These are phyloP conservation scores for Bryum argenteum DNA, from an alignment of 225 moss, liverwort and hornwort genomes.

Conservation along the genomic window DNA sequence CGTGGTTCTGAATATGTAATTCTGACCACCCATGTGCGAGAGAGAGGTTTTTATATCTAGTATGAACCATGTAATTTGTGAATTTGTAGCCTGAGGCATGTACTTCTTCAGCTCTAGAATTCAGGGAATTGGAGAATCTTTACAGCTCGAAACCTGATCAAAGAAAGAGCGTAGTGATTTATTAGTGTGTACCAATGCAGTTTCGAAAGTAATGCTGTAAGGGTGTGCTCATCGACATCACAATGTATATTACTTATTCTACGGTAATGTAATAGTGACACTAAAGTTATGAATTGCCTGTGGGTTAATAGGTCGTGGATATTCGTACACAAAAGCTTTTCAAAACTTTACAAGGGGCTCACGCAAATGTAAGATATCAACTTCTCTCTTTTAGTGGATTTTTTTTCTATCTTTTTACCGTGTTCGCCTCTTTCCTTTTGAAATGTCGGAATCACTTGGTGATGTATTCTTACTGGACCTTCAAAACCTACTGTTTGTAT, in stretches of 20 bases:
- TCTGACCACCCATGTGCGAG: background rate
- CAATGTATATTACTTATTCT: background rate
- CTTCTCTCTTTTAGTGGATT: background rate
- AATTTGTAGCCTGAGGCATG: background rate
- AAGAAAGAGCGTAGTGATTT: no score
- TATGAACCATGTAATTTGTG: background rate
- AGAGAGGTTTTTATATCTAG: background rate
- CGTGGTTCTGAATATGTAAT: conserved; percentile 15
- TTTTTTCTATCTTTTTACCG: conserved; percentile 25
- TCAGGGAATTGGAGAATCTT: conserved; percentile 5
- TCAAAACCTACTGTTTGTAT: background rate
- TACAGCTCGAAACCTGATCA: background rate
- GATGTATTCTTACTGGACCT: background rate
- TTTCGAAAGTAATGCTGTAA: conserved; percentile 14
- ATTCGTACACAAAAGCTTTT: conserved; percentile 65
- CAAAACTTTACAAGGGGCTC: conserved; percentile 82
- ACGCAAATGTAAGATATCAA: conserved; percentile 65
- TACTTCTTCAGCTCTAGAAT: background rate
- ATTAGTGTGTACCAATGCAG: background rate
- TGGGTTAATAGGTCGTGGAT: conserved; percentile 66
- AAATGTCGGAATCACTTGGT: background rate
- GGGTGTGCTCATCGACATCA: background rate
- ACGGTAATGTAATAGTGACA: background rate
- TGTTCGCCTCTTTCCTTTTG: conserved; percentile 1
- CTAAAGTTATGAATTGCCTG: conserved; percentile 3